A percentile compares a stretch with the other conserved stretches of the same genome.
Evolutionary conservation across 176 grass and related monocot genomes (phyloP).

Genomic region (Ampelocalamus luodianensis): DNA sequence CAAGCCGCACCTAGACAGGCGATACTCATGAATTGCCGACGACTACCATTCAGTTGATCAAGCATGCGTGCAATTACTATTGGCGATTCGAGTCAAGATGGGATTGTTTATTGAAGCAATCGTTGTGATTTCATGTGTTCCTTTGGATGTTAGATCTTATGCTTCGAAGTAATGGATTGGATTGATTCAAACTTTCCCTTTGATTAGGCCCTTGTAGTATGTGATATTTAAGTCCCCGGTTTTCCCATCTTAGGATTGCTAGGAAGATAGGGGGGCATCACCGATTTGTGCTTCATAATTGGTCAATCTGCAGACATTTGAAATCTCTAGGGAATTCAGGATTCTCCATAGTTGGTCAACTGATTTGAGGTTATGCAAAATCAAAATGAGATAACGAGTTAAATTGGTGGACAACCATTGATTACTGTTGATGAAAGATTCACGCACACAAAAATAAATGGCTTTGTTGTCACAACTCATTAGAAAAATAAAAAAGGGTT

Average conservation of each 20-base stretch:
- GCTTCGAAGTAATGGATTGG: neutral
- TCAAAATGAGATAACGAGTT: neutral
- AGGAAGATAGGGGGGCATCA: neutral
- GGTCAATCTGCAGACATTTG: neutral
- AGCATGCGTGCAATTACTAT: conserved; percentile 28
- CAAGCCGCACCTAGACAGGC: conserved; percentile 57
- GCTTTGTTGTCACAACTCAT: conserved; percentile 5
- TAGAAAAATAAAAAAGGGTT: conserved; percentile 2
- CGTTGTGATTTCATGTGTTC: neutral
- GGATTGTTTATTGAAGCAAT: neutral
- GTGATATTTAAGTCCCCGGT: neutral
- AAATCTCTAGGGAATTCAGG: neutral
- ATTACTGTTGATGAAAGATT: conserved; percentile 10
- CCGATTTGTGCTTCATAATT: conserved; percentile 3
- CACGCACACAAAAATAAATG: neutral
- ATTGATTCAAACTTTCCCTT: neutral
- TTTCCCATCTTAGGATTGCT: neutral
- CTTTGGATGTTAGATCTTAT: conserved; percentile 18
- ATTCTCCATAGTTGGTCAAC: neutral
- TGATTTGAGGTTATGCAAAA: neutral
- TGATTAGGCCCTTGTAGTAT: neutral
- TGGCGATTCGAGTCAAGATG: neutral
- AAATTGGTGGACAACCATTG: conserved; percentile 12
- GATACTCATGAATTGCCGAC: conserved; percentile 71
- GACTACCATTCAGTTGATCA: conserved; percentile 69